Percentiles rank a stretch among this genome's conserved stretches.
Evolutionary conservation across 2,329 filamentous ascomycete genomes (phyloP).

Genomic region (Exophiala sp.): DNA sequence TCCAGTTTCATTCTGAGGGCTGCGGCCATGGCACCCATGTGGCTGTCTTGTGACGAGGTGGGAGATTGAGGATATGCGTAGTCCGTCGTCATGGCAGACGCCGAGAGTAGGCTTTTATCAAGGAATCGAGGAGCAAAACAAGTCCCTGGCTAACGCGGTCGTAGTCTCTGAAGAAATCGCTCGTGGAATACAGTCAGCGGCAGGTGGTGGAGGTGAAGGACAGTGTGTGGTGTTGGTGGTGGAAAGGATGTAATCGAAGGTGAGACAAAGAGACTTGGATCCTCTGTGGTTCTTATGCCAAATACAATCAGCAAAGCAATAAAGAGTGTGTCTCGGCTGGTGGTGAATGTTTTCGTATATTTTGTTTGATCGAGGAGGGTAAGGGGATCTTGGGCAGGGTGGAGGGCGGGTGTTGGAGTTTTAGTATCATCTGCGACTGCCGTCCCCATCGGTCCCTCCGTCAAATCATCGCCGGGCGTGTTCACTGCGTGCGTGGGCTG

Average conservation of each 20-base stretch:
- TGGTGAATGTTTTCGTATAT: conserved; percentile 1
- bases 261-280: neutral
- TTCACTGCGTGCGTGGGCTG: neutral
- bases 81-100: conserved; percentile 18
- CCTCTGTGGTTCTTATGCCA: neutral
- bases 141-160: neutral
- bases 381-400: conserved; percentile 5
- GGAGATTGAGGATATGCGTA: conserved; percentile 22
- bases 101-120: neutral
- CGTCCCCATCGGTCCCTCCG: neutral
- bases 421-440: conserved; percentile 16
- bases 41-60: conserved; percentile 22
- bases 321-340: neutral
- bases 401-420: conserved; percentile 19
- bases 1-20: conserved; percentile 25
- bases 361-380: neutral
- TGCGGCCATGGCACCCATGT: conserved; percentile 27
- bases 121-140: neutral
- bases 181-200: conserved; percentile 19
- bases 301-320: neutral
- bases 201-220: neutral
- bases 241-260: neutral
- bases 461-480: neutral
- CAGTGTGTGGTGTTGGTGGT: neutral
- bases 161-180: neutral